Conservation (phyloP, 2,329 filamentous ascomycete genomes). For the Monascus ruber region DNA sequence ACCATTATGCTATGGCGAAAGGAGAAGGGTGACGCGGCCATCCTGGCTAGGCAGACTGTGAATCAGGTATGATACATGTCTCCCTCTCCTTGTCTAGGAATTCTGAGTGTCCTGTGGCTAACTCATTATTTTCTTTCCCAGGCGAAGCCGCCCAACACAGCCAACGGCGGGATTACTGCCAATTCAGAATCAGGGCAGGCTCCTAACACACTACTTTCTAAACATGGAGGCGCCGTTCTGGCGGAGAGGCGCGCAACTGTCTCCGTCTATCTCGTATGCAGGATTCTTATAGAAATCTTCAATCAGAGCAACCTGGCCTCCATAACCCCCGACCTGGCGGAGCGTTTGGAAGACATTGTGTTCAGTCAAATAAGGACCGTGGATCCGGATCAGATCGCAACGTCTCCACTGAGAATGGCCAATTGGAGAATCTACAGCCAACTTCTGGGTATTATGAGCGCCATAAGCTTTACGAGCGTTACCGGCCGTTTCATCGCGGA, state of each 20-base stretch:
- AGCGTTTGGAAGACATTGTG: slow-evolving; percentile 87
- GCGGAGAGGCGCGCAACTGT: slow-evolving; percentile 85
- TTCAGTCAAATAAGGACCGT: slow-evolving; percentile 89
- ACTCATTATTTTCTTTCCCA: too few relatives aligned
- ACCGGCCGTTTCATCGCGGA: slow-evolving; percentile 71
- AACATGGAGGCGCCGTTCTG: slow-evolving; percentile 62
- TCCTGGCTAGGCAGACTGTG: slow-evolving; percentile 44
- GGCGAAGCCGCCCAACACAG: slow-evolving; percentile 45
- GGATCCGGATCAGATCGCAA: slow-evolving; percentile 61
- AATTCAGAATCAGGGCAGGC: slow-evolving; percentile 14
- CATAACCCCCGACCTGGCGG: slow-evolving; percentile 84
- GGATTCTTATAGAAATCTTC: slow-evolving; percentile 88
- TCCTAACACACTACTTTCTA: slow-evolving; percentile 27
- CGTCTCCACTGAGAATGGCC: slow-evolving; percentile 70
- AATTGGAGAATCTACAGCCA: slow-evolving; percentile 96
- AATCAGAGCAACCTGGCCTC: slow-evolving; percentile 72
- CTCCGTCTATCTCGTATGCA: slow-evolving; percentile 90
- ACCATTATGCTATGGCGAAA: slow-evolving; percentile 98
- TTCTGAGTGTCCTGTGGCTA: too few relatives aligned
- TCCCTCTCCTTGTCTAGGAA: too few relatives aligned
- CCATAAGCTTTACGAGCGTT: slow-evolving; percentile 77
- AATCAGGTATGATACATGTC: slow-evolving; percentile 15
- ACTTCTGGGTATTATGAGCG: slow-evolving; percentile 90
- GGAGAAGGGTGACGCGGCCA: slow-evolving; percentile 81
- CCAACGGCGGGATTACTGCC: slow-evolving; percentile 21